Evolutionary conservation across 2,329 filamentous ascomycete genomes (phyloP).

Genomic region (Xylariaceae sp.): DNA sequence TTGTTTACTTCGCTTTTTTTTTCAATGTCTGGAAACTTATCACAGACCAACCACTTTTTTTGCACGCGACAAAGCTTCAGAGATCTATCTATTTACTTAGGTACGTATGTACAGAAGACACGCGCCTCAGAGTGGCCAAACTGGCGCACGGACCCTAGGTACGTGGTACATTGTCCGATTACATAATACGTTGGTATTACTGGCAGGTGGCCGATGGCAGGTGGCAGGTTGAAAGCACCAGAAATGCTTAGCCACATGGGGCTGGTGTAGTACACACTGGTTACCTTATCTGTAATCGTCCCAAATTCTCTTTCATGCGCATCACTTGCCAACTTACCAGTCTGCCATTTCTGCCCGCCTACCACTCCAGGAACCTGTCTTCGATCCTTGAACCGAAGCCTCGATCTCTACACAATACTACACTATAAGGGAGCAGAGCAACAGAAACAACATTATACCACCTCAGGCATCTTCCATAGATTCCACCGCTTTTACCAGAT

Average conservation of each 20-base stretch:
- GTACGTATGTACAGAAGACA: slow-evolving; percentile 1
- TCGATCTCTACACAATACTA: slow-evolving; percentile 28
- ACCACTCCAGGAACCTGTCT: slow-evolving; percentile 21
- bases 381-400: slow-evolving; percentile 29
- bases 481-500: slow-evolving; percentile 21
- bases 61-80: slow-evolving; percentile 33
- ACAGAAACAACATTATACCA: slow-evolving; percentile 5
- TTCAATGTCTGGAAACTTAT: slow-evolving; percentile 3
- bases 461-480: slow-evolving; percentile 13
- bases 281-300: neutral
- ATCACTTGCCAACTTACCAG: neutral
- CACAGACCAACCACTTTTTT: slow-evolving; percentile 25
- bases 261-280: too few species aligned
- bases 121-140: neutral
- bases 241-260: slow-evolving; percentile 23
- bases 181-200: neutral
- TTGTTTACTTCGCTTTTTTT: slow-evolving; percentile 6
- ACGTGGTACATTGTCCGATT: too few species aligned
- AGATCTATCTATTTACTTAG: slow-evolving; percentile 13
- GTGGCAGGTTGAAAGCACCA: too few species aligned
- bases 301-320: too few species aligned
- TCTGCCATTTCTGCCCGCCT: slow-evolving; percentile 8
- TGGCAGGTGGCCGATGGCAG: neutral
- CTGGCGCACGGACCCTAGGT: slow-evolving; percentile 8
- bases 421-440: slow-evolving; percentile 18